Evolutionary conservation across 495 filamentous ascomycete genomes (phyloP).

Genomic region (Daldinia loculata): DNA sequence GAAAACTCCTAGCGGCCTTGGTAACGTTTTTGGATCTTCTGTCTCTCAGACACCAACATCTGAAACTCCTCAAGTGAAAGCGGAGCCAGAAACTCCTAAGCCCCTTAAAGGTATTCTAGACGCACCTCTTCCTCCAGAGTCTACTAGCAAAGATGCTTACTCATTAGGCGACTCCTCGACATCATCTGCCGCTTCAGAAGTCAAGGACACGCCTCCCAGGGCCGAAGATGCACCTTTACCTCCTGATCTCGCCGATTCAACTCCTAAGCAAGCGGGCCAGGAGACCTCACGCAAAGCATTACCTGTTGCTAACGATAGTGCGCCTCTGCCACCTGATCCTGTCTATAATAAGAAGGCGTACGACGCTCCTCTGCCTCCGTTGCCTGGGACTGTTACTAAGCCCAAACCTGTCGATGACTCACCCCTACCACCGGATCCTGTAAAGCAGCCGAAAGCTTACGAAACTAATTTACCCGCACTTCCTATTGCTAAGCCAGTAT

Average conservation of each 20-base stretch:
- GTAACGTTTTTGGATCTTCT: conserved; percentile 18
- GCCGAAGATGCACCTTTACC: conserved; percentile 67
- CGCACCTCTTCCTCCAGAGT: conserved; percentile 77
- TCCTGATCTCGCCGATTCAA: conserved; percentile 60
- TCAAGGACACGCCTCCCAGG: conserved; percentile 40
- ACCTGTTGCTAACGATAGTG: conserved; percentile 42
- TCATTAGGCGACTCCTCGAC: conserved; percentile 72
- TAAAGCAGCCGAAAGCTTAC: conserved; percentile 39
- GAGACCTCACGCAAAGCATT: conserved; percentile 12
- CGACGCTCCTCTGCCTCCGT: conserved; percentile 51
- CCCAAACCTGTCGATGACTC: conserved; percentile 36
- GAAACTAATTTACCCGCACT: conserved; percentile 34
- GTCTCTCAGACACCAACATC: conserved; percentile 23
- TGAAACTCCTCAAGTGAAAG: conserved; percentile 50
- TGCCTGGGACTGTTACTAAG: conserved; percentile 42
- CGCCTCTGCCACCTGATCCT: conserved; percentile 55
- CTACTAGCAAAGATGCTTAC: conserved; percentile 73
- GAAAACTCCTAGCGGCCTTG: conserved; percentile 29
- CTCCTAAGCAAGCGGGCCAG: conserved; percentile 19
- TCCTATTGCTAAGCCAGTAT: conserved; percentile 34
- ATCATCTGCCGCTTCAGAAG: conserved; percentile 61
- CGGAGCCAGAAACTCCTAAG: conserved; percentile 47
- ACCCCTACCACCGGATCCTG: conserved; percentile 42
- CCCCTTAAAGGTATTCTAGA: conserved; percentile 48
- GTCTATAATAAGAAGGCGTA: conserved; percentile 50